phyloP scores from a whole-genome alignment of 768 basidiomycete genomes.

The Mrakia hoshinonis region DNA sequence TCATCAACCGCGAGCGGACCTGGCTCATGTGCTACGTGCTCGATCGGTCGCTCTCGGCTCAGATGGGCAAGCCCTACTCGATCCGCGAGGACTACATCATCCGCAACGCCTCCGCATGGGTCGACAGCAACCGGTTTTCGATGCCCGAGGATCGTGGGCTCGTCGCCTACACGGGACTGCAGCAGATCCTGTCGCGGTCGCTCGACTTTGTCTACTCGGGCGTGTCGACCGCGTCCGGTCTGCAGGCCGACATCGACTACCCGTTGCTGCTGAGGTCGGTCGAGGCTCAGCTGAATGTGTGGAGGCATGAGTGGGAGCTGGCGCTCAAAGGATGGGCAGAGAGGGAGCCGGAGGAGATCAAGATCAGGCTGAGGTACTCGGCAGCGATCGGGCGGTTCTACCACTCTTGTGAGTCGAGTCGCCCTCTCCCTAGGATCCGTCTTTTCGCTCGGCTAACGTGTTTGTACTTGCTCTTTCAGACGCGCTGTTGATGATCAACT shows the following conservation, averaged over 20 bases:
- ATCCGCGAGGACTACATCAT: constrained; percentile 92
- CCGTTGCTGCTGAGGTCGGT: constrained; percentile 72
- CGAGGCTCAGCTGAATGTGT: constrained; percentile 56
- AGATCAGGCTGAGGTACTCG: constrained; percentile 3
- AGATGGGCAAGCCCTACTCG: constrained; percentile 92
- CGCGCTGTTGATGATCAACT: constrained; percentile 72
- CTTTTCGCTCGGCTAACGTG: background rate
- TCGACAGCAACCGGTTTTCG: constrained; percentile 48
- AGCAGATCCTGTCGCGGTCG: constrained; percentile 78
- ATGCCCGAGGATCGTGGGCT: constrained; percentile 59
- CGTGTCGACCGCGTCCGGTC: constrained; percentile 66
- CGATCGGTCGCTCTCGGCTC: constrained; percentile 82
- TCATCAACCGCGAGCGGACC: constrained; percentile 87
- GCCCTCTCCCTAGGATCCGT: background rate
- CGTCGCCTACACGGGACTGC: constrained; percentile 59
- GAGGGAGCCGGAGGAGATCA: background rate
- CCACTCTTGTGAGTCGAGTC: constrained; percentile 20
- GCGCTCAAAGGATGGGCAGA: background rate
- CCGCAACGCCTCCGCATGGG: constrained; percentile 70
- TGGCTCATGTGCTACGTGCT: constrained; percentile 83
- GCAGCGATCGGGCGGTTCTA: constrained; percentile 19
- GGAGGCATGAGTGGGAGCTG: constrained; percentile 15
- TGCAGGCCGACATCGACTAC: constrained; percentile 78
- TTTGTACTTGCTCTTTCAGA: constrained; percentile 36
- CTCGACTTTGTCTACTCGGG: constrained; percentile 78